Conservation (phyloP, 1,284 basidiomycete genomes). For the Phellinidium pouzarii region DNA sequence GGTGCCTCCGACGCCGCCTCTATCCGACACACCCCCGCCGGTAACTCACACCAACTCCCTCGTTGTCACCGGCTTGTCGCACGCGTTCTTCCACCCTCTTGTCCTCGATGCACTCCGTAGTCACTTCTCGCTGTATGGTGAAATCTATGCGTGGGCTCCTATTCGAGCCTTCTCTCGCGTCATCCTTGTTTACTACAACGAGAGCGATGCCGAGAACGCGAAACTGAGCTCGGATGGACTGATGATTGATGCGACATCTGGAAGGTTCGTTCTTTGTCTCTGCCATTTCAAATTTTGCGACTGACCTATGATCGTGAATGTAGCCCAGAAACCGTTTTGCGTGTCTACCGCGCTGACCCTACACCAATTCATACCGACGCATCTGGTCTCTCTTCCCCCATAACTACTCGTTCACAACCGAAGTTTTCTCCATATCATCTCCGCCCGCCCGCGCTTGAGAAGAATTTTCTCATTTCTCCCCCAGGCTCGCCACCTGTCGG, state of each 20-base stretch:
- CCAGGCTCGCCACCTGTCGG: constrained; percentile 97
- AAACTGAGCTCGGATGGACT: constrained; percentile 60
- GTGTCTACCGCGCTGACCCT: constrained; percentile 75
- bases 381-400: no score
- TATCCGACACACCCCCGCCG: constrained; percentile 15
- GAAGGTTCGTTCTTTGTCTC: constrained; percentile 37
- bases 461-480: constrained; percentile 96
- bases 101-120: constrained; percentile 59
- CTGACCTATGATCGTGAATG: no score
- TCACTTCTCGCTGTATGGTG: constrained; percentile 70
- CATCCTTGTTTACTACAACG: constrained; percentile 68
- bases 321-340: constrained; percentile 51
- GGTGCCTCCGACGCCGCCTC: constrained; percentile 14
- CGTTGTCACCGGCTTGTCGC: constrained; percentile 58
- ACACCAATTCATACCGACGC: constrained; percentile 42
- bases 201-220: constrained; percentile 58
- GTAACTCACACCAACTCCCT: constrained; percentile 55
- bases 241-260: constrained; percentile 42
- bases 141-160: constrained; percentile 82
- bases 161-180: constrained; percentile 75
- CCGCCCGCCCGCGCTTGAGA: constrained; percentile 72
- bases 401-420: constrained; percentile 32
- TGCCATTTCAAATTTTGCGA: no score
- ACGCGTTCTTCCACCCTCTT: constrained; percentile 58
- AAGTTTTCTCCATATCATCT: constrained; percentile 44